Evolutionary conservation across 2,329 filamentous ascomycete species (phyloP), one percentile per base, ranked within the genome.

Genomic region (Chaetomiaceae sp.): DNA sequence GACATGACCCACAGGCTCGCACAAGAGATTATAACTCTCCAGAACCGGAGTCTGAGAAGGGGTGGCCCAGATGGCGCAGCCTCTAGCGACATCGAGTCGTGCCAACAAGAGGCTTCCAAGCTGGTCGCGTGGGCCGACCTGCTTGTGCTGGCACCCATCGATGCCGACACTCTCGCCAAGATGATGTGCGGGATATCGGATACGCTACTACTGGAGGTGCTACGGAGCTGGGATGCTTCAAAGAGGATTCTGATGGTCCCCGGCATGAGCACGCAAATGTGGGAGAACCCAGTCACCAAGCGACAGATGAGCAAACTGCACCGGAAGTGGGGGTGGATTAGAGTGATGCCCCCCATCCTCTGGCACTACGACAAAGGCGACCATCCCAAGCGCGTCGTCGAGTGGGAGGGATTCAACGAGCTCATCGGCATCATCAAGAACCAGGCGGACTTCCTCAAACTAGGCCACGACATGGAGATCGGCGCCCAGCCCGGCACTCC

Each of bases 101-200:
- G 75, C 53, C 72, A 71, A 56, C 72, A 71, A 65, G 78, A 76
- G 57, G 82, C 76, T 3, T 81, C 75, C 60, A 85, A 89, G 59
- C 71, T 95, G 55, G 89, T 90, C 59, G 81, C 89, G 56, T 96
- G 91, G 91, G 89, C 91, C 5, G 88, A 96, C 69, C 73, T 96
- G 60, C 77, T 96, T 54, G 84, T 96, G 29, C 80, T 95, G 51
- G 87, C 87, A 6, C 90, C 91, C 3, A 85, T 95, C 44, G 87
- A 94, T 67, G 89, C 90, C 7, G 87, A 94, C 65, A 86, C 85
- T 51, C 77, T 96, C 51, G 88, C 88, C 27, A 89, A 89, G 67
- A 95, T 96, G 90, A 76, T 96, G 65, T 82, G 86, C 49, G 91
- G 91, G 48, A 80, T 92, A 53, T 85, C 89, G 2, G 89, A 89